Conservation (phyloP, 2,329 filamentous ascomycete genomes). For the Xylariaceae sp. region DNA sequence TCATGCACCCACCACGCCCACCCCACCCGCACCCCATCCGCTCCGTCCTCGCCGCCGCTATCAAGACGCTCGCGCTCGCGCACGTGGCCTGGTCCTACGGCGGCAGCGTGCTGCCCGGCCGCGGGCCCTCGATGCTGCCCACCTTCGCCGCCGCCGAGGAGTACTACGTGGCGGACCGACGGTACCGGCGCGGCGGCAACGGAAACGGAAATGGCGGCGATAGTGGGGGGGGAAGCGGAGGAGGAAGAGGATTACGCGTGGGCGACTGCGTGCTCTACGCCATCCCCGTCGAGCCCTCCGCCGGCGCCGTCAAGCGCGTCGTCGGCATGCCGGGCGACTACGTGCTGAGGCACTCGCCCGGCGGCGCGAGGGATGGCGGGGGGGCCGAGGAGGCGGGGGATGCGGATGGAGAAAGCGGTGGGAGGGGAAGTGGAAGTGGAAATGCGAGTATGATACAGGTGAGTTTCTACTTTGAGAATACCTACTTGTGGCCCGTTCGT, state of each 20-base stretch:
- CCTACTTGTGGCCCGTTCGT: too few relatives aligned
- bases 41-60: conserved; percentile 32
- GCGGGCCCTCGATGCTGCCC: conserved; percentile 83
- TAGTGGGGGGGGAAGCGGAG: too few relatives aligned
- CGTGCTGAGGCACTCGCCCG: conserved; percentile 58
- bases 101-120: conserved; percentile 50
- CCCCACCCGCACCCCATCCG: conserved; percentile 5
- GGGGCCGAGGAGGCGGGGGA: not conserved
- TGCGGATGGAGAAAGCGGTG: conserved; percentile 6
- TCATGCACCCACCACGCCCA: conserved; percentile 3
- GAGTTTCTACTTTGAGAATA: too few relatives aligned
- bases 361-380: conserved; percentile 19
- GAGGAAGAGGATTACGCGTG: conserved; percentile 53
- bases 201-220: too few relatives aligned
- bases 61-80: conserved; percentile 38
- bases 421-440: conserved; percentile 15
- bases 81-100: conserved; percentile 55
- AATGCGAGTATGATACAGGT: conserved; percentile 67
- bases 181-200: conserved; percentile 58
- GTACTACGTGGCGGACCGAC: conserved; percentile 59
- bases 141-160: conserved; percentile 65
- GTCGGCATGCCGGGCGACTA: conserved; percentile 70
- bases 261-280: conserved; percentile 78
- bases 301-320: conserved; percentile 70
- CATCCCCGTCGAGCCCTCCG: conserved; percentile 59